Evolutionary conservation across 2,329 filamentous ascomycete genomes (phyloP).

Genomic region (Phaeoacremonium minimum): DNA sequence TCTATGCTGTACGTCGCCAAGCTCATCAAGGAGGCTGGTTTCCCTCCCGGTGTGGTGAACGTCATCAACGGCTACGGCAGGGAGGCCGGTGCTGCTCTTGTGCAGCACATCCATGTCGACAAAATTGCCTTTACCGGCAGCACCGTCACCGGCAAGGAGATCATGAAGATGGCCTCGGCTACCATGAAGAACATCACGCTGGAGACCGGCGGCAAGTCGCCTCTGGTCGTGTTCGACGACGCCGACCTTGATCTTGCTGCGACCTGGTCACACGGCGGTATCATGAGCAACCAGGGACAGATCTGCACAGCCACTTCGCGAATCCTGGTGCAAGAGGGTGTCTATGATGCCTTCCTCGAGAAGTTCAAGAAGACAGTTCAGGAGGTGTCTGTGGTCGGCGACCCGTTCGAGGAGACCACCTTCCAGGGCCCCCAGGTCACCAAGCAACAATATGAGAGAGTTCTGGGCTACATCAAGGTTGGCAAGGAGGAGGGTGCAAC

Average conservation of each 20-base stretch:
- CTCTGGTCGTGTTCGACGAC: constrained; percentile 57
- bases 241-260: constrained; percentile 60
- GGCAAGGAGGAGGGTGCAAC: constrained; percentile 65
- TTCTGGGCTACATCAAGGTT: constrained; percentile 62
- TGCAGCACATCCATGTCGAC: constrained; percentile 58
- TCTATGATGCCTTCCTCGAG: constrained; percentile 57
- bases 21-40: constrained; percentile 67
- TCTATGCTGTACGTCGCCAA: constrained; percentile 59
- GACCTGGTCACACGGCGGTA: constrained; percentile 40
- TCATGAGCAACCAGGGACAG: constrained; percentile 57
- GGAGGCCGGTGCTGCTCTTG: constrained; percentile 61
- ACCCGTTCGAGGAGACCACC: constrained; percentile 62
- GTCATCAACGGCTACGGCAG: constrained; percentile 65
- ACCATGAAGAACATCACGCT: constrained; percentile 60
- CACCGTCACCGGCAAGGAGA: constrained; percentile 63
- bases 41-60: constrained; percentile 72
- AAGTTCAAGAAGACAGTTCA: constrained; percentile 57
- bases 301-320: constrained; percentile 58
- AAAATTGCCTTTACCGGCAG: constrained; percentile 72
- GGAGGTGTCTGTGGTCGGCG: constrained; percentile 56
- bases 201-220: constrained; percentile 60
- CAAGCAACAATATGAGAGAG: constrained; percentile 61
- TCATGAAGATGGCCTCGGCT: constrained; percentile 65
- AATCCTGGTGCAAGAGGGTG: constrained; percentile 53
- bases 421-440: constrained; percentile 70